These are phyloP conservation scores for Selenicereus undatus DNA, from an alignment of 148 eudicot genomes.

Conservation along the genomic window DNA sequence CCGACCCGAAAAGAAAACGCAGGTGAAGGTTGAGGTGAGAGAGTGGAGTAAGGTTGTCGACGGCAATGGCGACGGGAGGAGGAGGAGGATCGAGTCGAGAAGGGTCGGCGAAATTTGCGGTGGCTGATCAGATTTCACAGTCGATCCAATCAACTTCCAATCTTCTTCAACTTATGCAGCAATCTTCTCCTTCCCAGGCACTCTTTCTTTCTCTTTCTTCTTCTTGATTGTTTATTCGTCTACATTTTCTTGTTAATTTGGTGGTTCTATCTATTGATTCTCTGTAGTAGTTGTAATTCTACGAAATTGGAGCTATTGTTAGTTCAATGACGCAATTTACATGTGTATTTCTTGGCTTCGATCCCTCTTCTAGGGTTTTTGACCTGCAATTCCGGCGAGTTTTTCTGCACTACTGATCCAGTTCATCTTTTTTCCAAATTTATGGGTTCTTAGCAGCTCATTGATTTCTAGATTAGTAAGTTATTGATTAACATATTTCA, in stretches of 20 bases:
- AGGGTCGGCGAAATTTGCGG: slow-evolving; percentile 59
- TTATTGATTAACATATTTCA: background rate
- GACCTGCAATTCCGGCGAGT: background rate
- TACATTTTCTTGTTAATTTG: background rate
- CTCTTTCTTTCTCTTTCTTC: slow-evolving; percentile 16
- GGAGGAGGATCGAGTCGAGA: slow-evolving; percentile 40
- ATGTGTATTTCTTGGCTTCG: background rate
- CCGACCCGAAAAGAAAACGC: background rate
- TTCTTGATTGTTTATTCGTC: background rate
- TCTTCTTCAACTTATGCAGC: slow-evolving; percentile 85
- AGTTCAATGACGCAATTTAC: background rate
- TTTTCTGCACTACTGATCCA: background rate
- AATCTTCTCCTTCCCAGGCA: slow-evolving; percentile 87
- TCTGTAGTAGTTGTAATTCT: background rate
- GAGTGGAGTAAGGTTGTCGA: background rate
- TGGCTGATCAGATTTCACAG: slow-evolving; percentile 68
- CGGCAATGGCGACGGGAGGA: slow-evolving; percentile 28
- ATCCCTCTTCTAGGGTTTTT: background rate
- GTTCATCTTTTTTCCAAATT: background rate
- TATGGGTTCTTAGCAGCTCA: background rate
- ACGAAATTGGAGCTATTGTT: background rate
- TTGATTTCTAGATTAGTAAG: background rate
- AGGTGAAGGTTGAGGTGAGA: background rate
- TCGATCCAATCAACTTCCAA: slow-evolving; percentile 83
- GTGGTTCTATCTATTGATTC: background rate